Percentiles rank a stretch among this genome's conserved stretches.
Conservation (phyloP, 495 filamentous ascomycete genomes). For the Tuber calosporum region DNA sequence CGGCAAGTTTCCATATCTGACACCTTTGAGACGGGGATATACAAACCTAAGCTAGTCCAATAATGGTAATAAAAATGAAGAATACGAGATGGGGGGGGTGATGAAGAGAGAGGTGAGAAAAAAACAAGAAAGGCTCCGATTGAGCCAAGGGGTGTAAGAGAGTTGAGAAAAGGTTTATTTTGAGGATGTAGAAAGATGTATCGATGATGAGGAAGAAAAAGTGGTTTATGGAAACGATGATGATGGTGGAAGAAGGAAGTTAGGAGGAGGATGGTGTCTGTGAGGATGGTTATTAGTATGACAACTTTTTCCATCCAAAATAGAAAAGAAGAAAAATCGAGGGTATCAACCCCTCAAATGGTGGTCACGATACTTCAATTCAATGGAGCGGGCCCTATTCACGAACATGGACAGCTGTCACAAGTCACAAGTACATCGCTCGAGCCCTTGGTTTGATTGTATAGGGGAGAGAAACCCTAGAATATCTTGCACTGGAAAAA, state of each 20-base stretch:
- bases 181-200: not conserved
- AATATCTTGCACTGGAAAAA: too few relatives aligned
- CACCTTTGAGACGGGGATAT: not conserved
- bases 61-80: not conserved
- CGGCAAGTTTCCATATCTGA: not conserved
- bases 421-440: not conserved
- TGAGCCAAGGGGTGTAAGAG: not conserved
- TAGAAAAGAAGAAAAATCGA: not conserved
- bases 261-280: not conserved
- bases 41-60: not conserved
- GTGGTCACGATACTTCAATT: not conserved
- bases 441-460: not conserved
- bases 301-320: not conserved
- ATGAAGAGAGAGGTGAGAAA: not conserved
- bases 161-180: not conserved
- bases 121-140: not conserved
- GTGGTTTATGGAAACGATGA: not conserved
- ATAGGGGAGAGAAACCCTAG: not conserved
- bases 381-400: not conserved
- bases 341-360: not conserved
- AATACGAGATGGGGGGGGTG: not conserved
- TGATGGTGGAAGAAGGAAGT: not conserved
- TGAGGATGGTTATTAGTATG: too few relatives aligned
- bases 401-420: not conserved
- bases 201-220: not conserved